Base-by-base conservation (phyloP, 371 early-diverging fungal genomes). In the Modicella reniformis region DNA sequence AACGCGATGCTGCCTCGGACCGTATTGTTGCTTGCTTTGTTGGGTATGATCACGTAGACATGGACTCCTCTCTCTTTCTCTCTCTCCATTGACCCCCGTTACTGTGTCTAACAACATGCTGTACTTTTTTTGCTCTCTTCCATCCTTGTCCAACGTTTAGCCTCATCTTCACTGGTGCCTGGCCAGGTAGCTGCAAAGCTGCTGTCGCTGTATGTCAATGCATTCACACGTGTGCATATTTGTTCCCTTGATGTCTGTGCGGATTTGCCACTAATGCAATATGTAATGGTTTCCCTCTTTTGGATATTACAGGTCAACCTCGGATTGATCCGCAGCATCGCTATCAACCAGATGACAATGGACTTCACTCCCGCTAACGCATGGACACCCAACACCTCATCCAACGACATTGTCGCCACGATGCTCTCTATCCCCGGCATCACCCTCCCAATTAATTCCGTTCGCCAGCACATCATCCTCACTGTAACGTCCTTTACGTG, bases 401-500 rank as follows among this genome's bases (percentile, higher is more conserved):
- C 77, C 59, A 68, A 33, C 68, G 65, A 44, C 29, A 23, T 76
- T 40, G 65, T 68, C 8, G 77, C 77, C 29, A 63, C 64, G 19
- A 76, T 76, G 77, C 47, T 76, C 32, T 67, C 68, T 34, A 67
- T 76, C 51, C 72, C 77, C 25, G 77, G 77, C 23, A 65, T 76
- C 30, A 61, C 60, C 23, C 66, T 76, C 33, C 77, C 77, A 12
- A 76, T 67, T 19, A 47, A 59, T 30, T 49, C 53, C 29, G 48
- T 71, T 34, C 44, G 49, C 4, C 77, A 76, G 62, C 61, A 72
- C 62, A 63, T 76, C 44, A 67, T 65, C 52, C 44, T 74, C n/a
- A 34, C 48, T 25, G 74, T 73, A 67, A n/a, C n/a, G n/a, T n/a
- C n/a, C n/a, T n/a, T n/a, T n/a, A n/a, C n/a, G n/a, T 40, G 72